Evolutionary conservation across 2,329 filamentous ascomycete genomes (phyloP).

Genomic region (Diplodia intermedia): DNA sequence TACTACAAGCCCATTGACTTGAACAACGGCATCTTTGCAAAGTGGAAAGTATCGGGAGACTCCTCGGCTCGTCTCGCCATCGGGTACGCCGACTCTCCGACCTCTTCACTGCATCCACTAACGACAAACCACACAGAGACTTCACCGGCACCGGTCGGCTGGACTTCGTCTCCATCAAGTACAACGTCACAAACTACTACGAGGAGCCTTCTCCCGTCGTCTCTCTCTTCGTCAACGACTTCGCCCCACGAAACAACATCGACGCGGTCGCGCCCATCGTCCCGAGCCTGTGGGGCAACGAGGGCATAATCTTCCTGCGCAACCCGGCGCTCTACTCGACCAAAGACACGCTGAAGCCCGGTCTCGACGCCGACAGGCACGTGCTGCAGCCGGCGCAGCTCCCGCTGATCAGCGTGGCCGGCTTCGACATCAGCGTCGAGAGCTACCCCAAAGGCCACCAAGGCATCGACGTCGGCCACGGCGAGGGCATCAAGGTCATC

Average conservation of each 20-base stretch:
- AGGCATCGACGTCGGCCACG: neutral
- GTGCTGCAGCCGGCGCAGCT: neutral
- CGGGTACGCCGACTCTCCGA: constrained; percentile 13
- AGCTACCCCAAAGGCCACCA: neutral
- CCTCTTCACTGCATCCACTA: too few species aligned
- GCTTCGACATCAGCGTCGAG: constrained; percentile 9
- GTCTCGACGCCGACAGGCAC: neutral
- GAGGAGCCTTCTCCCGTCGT: constrained; percentile 35
- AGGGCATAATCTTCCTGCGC: constrained; percentile 7
- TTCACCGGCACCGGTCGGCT: constrained; percentile 34
- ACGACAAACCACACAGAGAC: constrained; percentile 19
- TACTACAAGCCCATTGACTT: constrained; percentile 39
- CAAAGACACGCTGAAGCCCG: too few species aligned
- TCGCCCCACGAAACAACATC: constrained; percentile 2
- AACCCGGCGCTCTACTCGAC: neutral
- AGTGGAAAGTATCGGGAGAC: constrained; percentile 36
- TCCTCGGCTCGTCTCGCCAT: constrained; percentile 37
- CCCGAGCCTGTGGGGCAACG: neutral
- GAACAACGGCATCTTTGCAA: constrained; percentile 36
- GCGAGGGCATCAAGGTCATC: constrained; percentile 9
- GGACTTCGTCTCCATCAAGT: constrained; percentile 37
- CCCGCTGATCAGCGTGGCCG: neutral
- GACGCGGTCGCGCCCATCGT: neutral
- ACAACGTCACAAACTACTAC: constrained; percentile 37
- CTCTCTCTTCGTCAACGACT: constrained; percentile 34